phyloP scores from a whole-genome alignment of 495 filamentous ascomycete genomes.

The Penicillium bovifimosum region DNA sequence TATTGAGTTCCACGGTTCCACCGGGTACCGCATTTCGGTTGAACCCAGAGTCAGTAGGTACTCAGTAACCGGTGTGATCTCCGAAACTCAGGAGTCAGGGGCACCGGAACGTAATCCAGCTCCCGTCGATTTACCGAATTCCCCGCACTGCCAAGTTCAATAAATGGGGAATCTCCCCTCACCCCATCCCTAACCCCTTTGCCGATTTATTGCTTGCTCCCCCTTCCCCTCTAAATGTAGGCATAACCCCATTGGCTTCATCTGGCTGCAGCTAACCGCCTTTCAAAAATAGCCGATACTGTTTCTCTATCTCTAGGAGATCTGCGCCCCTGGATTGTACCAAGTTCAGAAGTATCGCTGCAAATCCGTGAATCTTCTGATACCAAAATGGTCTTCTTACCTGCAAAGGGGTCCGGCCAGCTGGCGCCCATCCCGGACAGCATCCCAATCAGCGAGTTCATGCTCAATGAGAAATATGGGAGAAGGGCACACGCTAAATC shows the following conservation, averaged over 20 bases:
- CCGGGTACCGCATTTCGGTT: not conserved
- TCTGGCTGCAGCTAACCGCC: not conserved
- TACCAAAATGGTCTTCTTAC: constrained; percentile 68
- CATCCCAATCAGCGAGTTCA: constrained; percentile 73
- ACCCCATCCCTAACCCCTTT: not conserved
- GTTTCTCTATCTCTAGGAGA: not conserved
- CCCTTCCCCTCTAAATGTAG: not conserved
- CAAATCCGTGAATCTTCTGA: not conserved
- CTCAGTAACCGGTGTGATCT: not conserved
- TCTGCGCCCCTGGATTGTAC: not conserved
- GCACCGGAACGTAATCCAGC: not conserved
- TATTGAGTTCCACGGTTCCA: not conserved
- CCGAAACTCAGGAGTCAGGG: too few relatives aligned
- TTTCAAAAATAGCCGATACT: not conserved
- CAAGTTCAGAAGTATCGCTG: not conserved
- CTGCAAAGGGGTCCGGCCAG: constrained; percentile 62
- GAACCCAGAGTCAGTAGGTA: not conserved
- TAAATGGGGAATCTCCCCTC: not conserved
- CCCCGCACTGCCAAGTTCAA: constrained; percentile 8
- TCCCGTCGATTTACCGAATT: constrained; percentile 8
- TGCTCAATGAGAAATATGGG: constrained; percentile 68
- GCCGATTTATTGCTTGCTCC: not conserved
- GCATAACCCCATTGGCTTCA: not conserved
- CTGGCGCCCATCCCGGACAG: constrained; percentile 69
- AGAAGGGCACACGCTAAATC: constrained; percentile 59